Base-by-base conservation (phyloP, 192 early-diverging fungal genomes). In the Entophlyctis helioformis region DNA sequence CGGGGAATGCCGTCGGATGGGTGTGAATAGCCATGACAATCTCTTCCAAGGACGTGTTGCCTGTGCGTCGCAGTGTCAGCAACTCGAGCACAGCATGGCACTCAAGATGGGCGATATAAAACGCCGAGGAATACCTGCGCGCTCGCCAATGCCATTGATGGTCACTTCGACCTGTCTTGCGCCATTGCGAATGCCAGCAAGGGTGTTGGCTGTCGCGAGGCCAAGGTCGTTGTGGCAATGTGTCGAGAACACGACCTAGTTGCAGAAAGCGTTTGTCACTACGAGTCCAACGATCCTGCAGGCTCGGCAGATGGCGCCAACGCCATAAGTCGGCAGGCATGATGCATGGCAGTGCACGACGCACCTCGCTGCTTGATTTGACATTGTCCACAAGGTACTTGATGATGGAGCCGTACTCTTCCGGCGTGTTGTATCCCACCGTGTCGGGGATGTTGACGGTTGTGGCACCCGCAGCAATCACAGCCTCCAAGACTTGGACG, bases 361-460 rank as follows among this genome's bases (percentile, higher is more conserved):
- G n/a, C n/a, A 83, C 83, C 36, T 67, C 75, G 21, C 85, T 72
- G 1, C 72, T 70, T 33, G 85, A 86, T 26, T 57, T 53, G 13
- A 85, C 86, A 58, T 93, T 70, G 33, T 65, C 57, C 16, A 83
- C 66, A 53, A 95, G 60, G 60, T 90, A 82, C 47, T 78, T 74
- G 59, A 97, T 89, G 61, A 89, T 69, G 13, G 53, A 59, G 8
- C 91, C 94, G 59, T 89, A 93, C 64, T 97, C 83, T 36, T 81
- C 71, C 6, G 94, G 94, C 18, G 72, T 85, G 56, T 85, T 91
- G 71, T 95, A 95, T 0, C 94, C 94, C 21, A 97, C 94, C 0
- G 94, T 97, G 56, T 97, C 93, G n/a, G 93, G 91, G 45, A 97
- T 93, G 60, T 97, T 97, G 40, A 97, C 62, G 5, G 91, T 97